These are phyloP conservation scores for Pythium dissimile DNA, from an alignment of 352 stramenopile species.

Conservation along the genomic window DNA sequence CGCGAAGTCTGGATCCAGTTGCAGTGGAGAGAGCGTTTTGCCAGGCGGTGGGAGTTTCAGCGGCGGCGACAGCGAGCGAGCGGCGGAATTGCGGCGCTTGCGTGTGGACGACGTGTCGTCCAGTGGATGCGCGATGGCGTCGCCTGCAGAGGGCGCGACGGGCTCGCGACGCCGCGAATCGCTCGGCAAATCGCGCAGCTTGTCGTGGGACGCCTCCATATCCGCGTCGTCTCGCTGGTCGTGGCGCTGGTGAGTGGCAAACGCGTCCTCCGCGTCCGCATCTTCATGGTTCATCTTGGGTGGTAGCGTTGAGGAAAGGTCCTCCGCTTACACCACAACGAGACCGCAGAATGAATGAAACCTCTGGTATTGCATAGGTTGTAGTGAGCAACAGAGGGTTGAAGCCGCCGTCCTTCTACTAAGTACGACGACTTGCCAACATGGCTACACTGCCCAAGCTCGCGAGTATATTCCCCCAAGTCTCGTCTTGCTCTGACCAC, in stretches of 20 bases:
- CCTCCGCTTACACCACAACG: no score
- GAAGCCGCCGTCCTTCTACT: no score
- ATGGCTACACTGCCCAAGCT: no score
- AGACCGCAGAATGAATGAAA: no score
- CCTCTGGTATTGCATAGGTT: no score
- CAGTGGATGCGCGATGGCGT: background rate
- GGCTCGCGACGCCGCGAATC: background rate
- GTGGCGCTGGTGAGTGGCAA: background rate
- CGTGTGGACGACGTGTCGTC: background rate
- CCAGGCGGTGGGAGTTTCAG: background rate
- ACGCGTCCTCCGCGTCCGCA: no score
- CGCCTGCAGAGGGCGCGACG: background rate
- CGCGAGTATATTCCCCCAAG: no score
- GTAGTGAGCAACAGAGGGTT: no score
- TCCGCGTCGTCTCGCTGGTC: background rate
- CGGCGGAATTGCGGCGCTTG: constrained; percentile 5
- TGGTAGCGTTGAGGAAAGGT: no score
- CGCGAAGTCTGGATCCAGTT: constrained; percentile 12
- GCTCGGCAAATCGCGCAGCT: background rate
- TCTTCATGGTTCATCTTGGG: no score
- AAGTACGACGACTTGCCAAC: no score
- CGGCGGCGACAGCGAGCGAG: constrained; percentile 10
- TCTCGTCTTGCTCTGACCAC: no score
- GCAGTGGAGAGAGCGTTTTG: constrained; percentile 7
- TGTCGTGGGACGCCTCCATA: background rate